Evolutionary conservation across 345 rosid genomes (phyloP).

Genomic region (Gossypium turneri): DNA sequence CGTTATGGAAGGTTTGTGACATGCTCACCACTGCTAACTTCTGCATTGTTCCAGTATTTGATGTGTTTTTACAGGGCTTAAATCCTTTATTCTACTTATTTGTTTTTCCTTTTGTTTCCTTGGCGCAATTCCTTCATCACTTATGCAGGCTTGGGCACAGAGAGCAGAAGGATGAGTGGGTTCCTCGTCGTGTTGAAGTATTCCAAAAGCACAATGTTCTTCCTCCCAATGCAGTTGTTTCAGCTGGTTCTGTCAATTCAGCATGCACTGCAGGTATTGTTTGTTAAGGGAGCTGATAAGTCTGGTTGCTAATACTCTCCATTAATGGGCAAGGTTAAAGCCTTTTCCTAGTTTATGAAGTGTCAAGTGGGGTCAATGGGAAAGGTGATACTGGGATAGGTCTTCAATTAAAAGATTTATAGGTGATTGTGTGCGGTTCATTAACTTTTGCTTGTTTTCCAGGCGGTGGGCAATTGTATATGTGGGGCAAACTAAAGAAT

Average conservation of each 20-base stretch:
- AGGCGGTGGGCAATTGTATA: conserved; percentile 98
- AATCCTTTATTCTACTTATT: conserved; percentile 6
- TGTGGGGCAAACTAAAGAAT: conserved; percentile 98
- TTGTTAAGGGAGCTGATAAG: background rate
- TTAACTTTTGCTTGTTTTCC: conserved; percentile 18
- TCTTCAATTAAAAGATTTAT: background rate
- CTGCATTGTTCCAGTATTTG: background rate
- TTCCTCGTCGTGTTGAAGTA: conserved; percentile 82
- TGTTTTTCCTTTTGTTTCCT: background rate
- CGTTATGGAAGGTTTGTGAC: conserved; percentile 88
- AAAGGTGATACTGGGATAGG: background rate
- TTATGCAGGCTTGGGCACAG: conserved; percentile 84
- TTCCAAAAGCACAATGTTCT: conserved; percentile 71
- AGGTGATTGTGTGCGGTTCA: background rate
- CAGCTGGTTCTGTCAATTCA: conserved; percentile 82
- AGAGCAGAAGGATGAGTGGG: conserved; percentile 98
- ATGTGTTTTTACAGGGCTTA: background rate
- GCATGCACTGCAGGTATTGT: conserved; percentile 92
- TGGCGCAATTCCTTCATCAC: conserved; percentile 18
- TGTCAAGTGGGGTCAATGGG: background rate
- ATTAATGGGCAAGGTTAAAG: background rate
- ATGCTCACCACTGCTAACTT: background rate
- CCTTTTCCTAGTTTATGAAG: background rate
- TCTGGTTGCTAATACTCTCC: background rate
- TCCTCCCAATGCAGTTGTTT: conserved; percentile 71